Conservation (phyloP, 176 grass and related monocot species). For the Juncus effusus region DNA sequence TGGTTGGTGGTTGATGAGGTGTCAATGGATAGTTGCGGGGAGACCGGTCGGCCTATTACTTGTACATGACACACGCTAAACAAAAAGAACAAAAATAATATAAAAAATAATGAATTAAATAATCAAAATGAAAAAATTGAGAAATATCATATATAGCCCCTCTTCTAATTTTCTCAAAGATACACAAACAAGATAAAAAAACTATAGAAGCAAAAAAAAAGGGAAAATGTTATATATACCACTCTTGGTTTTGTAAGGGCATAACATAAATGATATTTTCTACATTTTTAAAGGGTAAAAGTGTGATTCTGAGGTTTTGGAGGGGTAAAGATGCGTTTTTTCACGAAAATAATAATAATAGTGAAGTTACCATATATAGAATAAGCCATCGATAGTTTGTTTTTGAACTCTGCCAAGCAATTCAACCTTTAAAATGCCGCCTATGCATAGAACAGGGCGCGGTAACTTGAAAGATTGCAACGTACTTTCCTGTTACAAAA, state of each 20-base stretch:
- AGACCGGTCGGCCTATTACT: slow-evolving; percentile 20
- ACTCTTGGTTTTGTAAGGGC: neutral
- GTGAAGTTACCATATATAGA: slow-evolving; percentile 72
- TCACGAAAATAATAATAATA: neutral
- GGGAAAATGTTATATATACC: neutral
- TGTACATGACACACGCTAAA: slow-evolving; percentile 17
- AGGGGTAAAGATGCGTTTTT: neutral
- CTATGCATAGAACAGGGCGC: slow-evolving; percentile 58
- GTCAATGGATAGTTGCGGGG: neutral
- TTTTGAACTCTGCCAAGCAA: slow-evolving; percentile 70
- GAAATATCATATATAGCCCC: too few species aligned
- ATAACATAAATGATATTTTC: neutral
- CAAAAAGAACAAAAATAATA: too few species aligned
- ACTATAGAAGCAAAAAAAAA: neutral
- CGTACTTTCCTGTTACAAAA: slow-evolving; percentile 46
- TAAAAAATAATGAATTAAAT: slow-evolving; percentile 10
- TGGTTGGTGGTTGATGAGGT: slow-evolving; percentile 1
- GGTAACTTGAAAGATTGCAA: slow-evolving; percentile 76
- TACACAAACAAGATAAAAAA: too few species aligned
- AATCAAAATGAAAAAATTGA: neutral
- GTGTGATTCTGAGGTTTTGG: neutral
- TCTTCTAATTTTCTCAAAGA: too few species aligned
- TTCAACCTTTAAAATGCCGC: slow-evolving; percentile 71
- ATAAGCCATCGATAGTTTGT: slow-evolving; percentile 56
- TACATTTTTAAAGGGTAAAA: neutral